A percentile compares a stretch with the other conserved stretches of the same genome.
These are phyloP conservation scores for Eimeria maxima DNA, from an alignment of 169 alveolate genomes.

Conservation along the genomic window DNA sequence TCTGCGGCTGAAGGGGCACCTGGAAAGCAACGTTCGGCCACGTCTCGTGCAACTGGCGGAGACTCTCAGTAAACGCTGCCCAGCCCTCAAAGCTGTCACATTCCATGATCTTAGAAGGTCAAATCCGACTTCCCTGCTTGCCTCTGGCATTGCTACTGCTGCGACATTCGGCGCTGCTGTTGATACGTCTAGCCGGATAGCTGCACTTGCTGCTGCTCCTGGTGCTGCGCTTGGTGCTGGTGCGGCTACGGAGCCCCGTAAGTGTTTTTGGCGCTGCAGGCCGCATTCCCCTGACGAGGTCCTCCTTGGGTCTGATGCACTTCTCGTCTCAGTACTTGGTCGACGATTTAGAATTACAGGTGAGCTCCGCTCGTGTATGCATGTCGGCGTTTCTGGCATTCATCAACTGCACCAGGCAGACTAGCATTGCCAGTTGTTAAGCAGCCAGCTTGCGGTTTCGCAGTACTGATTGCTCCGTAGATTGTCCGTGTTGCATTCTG, in stretches of 20 bases:
- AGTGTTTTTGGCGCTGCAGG: slow-evolving; percentile 4
- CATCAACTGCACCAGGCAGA: background rate
- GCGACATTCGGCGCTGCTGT: background rate
- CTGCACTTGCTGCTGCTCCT: background rate
- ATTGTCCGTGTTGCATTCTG: background rate
- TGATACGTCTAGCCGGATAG: background rate
- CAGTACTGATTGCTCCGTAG: background rate
- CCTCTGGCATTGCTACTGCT: slow-evolving; percentile 9
- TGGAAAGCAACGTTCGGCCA: slow-evolving; percentile 26
- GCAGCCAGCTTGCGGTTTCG: background rate
- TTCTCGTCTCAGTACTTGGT: slow-evolving; percentile 20
- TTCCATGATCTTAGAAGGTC: slow-evolving; percentile 58
- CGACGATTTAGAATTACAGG: slow-evolving; percentile 47
- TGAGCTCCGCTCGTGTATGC: background rate
- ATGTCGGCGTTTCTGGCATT: background rate
- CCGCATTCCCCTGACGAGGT: slow-evolving; percentile 52
- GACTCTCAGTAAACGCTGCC: background rate
- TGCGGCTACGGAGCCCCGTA: background rate
- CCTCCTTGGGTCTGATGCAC: slow-evolving; percentile 3
- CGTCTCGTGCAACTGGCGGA: slow-evolving; percentile 16
- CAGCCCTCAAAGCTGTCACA: slow-evolving; percentile 59
- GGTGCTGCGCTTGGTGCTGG: background rate
- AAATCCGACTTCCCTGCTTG: background rate
- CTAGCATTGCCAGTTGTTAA: background rate
- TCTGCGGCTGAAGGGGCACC: slow-evolving; percentile 56